phyloP scores from a whole-genome alignment of 148 eudicot genomes.

The Euryodendron excelsum region DNA sequence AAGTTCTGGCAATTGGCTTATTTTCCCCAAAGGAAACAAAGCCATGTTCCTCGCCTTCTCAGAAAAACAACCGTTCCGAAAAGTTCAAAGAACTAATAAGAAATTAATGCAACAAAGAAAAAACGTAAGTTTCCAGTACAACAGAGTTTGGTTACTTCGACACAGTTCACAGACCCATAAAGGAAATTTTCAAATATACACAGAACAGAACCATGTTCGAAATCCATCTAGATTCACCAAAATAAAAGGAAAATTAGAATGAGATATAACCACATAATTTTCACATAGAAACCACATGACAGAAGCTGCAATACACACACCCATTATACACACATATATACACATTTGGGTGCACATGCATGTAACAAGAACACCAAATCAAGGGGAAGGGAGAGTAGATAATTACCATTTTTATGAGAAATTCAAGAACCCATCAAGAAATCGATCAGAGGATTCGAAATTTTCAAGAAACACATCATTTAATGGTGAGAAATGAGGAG shows the following conservation, averaged over 20 bases:
- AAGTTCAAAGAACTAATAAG: neutral
- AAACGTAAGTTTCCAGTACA: neutral
- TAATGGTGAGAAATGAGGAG: neutral
- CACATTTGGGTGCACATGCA: neutral
- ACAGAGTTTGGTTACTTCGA: neutral
- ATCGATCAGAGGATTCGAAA: neutral
- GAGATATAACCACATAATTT: neutral
- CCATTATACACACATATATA: neutral
- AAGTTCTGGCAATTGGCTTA: neutral
- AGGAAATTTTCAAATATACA: neutral
- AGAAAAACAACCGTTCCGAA: neutral
- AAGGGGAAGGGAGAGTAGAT: neutral
- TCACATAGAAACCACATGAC: neutral
- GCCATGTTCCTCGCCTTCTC: neutral
- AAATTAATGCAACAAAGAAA: neutral
- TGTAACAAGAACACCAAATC: neutral
- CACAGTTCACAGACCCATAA: neutral
- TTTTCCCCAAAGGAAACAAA: neutral
- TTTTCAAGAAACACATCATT: neutral
- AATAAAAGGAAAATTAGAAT: neutral
- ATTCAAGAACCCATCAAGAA: conserved; percentile 1
- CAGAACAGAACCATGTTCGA: neutral
- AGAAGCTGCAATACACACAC: too few species aligned
- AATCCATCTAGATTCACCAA: neutral
- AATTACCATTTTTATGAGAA: neutral